Conservation (phyloP, 192 early-diverging fungal genomes). For the Gonapodya prolifera region DNA sequence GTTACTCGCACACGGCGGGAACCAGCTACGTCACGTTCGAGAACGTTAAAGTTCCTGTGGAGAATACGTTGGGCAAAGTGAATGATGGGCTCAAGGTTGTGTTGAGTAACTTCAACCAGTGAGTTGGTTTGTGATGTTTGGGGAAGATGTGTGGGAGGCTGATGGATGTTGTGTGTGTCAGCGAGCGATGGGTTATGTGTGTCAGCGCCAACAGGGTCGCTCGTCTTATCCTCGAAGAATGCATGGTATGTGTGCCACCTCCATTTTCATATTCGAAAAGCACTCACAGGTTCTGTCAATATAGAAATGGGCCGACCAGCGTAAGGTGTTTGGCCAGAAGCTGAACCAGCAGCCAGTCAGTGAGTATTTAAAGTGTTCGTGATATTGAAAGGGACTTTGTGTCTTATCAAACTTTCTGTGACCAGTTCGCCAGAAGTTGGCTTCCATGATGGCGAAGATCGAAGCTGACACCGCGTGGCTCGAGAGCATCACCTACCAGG, state of each 20-base stretch:
- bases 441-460: no score
- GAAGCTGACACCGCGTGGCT: background rate
- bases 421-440: no score
- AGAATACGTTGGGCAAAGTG: constrained; percentile 57
- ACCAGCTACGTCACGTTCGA: constrained; percentile 50
- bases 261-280: background rate
- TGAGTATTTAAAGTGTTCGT: no score
- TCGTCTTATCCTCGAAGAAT: no score
- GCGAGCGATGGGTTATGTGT: constrained; percentile 36
- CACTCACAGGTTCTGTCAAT: background rate
- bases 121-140: no score
- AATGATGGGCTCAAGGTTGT: constrained; percentile 52
- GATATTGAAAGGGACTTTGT: no score
- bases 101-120: constrained; percentile 65
- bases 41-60: constrained; percentile 63
- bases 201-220: no score
- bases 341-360: constrained; percentile 61
- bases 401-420: no score
- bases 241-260: no score
- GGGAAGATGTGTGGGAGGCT: no score
- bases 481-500: background rate
- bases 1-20: constrained; percentile 48
- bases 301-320: constrained; percentile 53
- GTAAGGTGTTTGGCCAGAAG: constrained; percentile 55
- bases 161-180: no score